Conservation (phyloP, 805 yeast genomes). For the Myxozyma sirexii region DNA sequence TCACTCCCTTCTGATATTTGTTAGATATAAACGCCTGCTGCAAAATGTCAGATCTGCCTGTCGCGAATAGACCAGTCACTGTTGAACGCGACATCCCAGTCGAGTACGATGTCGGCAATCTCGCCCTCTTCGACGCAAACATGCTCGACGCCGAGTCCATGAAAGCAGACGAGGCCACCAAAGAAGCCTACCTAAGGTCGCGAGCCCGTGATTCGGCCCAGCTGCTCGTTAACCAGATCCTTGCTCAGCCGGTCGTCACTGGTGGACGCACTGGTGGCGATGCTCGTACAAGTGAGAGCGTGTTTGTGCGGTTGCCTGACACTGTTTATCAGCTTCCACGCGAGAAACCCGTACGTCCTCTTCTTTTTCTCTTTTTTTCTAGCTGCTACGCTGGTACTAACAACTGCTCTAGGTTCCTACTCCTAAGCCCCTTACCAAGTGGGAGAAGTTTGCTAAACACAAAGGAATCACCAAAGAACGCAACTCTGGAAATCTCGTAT, state of each 20-base stretch:
- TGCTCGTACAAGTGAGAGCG: conserved; percentile 64
- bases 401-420: conserved; percentile 63
- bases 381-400: neutral
- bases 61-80: conserved; percentile 60
- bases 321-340: conserved; percentile 84
- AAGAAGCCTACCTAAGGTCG: conserved; percentile 64
- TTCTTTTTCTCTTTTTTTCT: neutral
- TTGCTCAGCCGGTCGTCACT: conserved; percentile 84
- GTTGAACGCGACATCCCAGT: conserved; percentile 93
- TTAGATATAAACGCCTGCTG: neutral
- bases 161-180: conserved; percentile 49
- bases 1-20: neutral
- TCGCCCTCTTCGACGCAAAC: conserved; percentile 86
- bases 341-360: conserved; percentile 66
- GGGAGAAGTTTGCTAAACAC: conserved; percentile 96
- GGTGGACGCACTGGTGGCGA: conserved; percentile 72
- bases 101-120: conserved; percentile 83
- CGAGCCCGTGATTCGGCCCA: conserved; percentile 91
- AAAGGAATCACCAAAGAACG: conserved; percentile 89
- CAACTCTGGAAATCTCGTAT: conserved; percentile 84
- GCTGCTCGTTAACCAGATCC: conserved; percentile 82
- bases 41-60: conserved; percentile 8
- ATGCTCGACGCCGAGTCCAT: conserved; percentile 64
- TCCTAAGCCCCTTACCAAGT: conserved; percentile 86
- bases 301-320: conserved; percentile 81